Base-by-base conservation (phyloP, 805 yeast genomes). In the Saturnispora zaruensis region DNA sequence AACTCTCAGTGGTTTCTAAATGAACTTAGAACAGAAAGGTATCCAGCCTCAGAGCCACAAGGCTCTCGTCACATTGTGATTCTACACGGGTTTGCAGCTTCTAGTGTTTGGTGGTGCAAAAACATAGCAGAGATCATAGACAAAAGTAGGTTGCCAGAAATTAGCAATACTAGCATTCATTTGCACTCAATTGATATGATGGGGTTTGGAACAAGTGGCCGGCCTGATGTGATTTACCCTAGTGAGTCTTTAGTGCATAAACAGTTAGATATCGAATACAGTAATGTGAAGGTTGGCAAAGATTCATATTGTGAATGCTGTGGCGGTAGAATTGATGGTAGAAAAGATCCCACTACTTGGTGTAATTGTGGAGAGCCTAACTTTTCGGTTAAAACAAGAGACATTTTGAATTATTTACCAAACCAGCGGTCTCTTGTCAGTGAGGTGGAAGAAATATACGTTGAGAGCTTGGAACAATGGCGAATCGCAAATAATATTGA, bases 391-490 rank as follows among this genome's bases (percentile, higher is more conserved):
- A 32, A 55, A 18, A 32, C 44, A 13, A 20, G 28, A 4, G 53
- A 55, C 14, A 33, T 55, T 5, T 30, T 50, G 38, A 47, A 53
- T 14, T 60, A 62, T 50, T 64, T 68, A 28, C 51, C 62, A 4
- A 60, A 65, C 6, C 74, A 75, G 55, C 51, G 53, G 3, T 71
- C 72, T 0, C 60, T 74, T 6, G 63, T 78, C 3, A 28, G 58
- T 13, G 69, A 69, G 11, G 75, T 80, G 33, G 87, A 84, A 55
- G 59, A 69, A 14, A 76, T 79, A 55, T 84, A 82, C 54, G 61
- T 76, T 6, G 76, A 74, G 8, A 76, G 82, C 2, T 62, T 87
- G 6, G 91, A 86, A 46, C 61, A 65, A 6, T 86, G 95, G 93
- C 68, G 93, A 57, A 51, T 50, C 6, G 65, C 58, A 7, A 67